Percentiles rank a stretch among this genome's conserved stretches.
phyloP scores from a whole-genome alignment of 2,329 filamentous ascomycete species.

The Fusarium buxicola region DNA sequence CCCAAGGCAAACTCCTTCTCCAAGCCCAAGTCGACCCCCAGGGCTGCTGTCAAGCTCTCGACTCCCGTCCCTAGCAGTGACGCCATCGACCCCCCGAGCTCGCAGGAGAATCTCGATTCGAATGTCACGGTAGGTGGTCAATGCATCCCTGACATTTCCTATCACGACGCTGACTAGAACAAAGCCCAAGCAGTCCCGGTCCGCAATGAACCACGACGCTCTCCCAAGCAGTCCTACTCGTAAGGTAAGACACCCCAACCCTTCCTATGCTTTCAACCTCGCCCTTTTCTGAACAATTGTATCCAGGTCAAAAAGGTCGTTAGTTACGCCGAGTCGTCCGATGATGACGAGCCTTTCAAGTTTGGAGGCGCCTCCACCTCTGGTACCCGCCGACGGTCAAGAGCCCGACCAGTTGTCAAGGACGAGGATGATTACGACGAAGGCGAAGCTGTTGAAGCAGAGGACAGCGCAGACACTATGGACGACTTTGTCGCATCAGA shows the following conservation, averaged over 20 bases:
- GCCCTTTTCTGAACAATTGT: conserved; percentile 4
- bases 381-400: conserved; percentile 54
- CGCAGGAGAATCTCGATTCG: conserved; percentile 71
- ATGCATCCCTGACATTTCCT: conserved; percentile 8
- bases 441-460: conserved; percentile 71
- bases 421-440: conserved; percentile 80
- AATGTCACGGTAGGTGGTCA: conserved; percentile 42
- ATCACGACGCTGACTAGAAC: conserved; percentile 50
- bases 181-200: conserved; percentile 54
- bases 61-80: conserved; percentile 89
- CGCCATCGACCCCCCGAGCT: conserved; percentile 72
- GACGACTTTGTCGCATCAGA: conserved; percentile 90
- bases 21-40: conserved; percentile 47
- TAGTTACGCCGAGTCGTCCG: conserved; percentile 88
- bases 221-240: conserved; percentile 77
- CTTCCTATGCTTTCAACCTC: too few relatives aligned
- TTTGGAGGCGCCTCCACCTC: conserved; percentile 55
- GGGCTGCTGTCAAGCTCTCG: conserved; percentile 51
- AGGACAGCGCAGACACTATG: conserved; percentile 73
- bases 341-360: conserved; percentile 79
- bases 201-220: conserved; percentile 22
- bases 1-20: conserved; percentile 59
- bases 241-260: conserved; percentile 66
- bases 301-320: conserved; percentile 66
- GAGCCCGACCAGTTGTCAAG: conserved; percentile 69